Evolutionary conservation across 768 basidiomycete genomes (phyloP).

Genomic region (Russula sp.): DNA sequence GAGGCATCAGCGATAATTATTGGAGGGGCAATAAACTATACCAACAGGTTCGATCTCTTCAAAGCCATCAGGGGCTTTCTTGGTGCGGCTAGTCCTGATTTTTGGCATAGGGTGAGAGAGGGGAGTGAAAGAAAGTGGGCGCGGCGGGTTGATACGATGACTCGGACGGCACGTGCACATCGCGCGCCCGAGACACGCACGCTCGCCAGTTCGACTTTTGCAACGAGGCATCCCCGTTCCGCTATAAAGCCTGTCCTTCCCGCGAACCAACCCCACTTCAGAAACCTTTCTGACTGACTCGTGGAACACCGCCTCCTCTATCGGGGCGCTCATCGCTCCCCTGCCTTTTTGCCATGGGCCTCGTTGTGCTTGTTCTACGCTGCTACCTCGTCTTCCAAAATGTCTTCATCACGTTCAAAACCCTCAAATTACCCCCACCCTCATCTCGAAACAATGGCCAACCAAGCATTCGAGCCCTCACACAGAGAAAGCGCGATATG

Average conservation of each 20-base stretch:
- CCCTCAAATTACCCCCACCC: slow-evolving; percentile 57
- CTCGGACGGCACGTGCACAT: slow-evolving; percentile 9
- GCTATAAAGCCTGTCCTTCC: slow-evolving; percentile 9
- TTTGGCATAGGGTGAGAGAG: slow-evolving; percentile 63
- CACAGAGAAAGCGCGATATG: slow-evolving; percentile 76
- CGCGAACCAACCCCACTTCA: slow-evolving; percentile 8
- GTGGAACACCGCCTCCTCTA: slow-evolving; percentile 14
- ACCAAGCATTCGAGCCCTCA: slow-evolving; percentile 58
- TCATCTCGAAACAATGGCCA: slow-evolving; percentile 47
- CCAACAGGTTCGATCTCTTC: slow-evolving; percentile 85
- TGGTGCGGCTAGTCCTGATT: slow-evolving; percentile 88
- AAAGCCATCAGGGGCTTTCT: slow-evolving; percentile 89
- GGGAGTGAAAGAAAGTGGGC: not conserved
- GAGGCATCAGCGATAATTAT: not conserved
- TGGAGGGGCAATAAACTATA: not conserved
- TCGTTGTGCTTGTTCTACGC: slow-evolving; percentile 61
- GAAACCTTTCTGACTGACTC: not conserved
- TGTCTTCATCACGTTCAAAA: slow-evolving; percentile 80
- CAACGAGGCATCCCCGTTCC: slow-evolving; percentile 14
- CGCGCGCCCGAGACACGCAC: not conserved
- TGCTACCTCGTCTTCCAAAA: slow-evolving; percentile 68
- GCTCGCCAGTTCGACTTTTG: slow-evolving; percentile 1
- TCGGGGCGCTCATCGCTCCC: slow-evolving; percentile 13
- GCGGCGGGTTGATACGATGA: too few species aligned
- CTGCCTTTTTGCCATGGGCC: slow-evolving; percentile 42